Percentiles rank a stretch among this genome's conserved stretches.
These are phyloP conservation scores for Tarenaya hassleriana DNA, from an alignment of 345 rosid genomes.

Conservation along the genomic window DNA sequence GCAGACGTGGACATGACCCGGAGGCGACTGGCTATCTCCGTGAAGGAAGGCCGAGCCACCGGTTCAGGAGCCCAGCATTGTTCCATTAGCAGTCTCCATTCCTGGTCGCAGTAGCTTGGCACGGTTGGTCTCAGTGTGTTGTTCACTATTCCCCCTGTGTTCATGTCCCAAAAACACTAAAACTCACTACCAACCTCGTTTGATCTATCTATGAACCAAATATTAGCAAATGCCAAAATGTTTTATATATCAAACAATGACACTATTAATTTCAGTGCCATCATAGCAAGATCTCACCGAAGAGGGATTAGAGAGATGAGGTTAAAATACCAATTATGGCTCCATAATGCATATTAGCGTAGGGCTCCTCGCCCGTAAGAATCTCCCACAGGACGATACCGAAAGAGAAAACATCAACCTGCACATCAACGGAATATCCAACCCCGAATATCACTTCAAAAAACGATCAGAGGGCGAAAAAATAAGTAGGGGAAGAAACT, in stretches of 20 bases:
- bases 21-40: constrained; percentile 64
- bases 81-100: constrained; percentile 80
- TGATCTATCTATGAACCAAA: too few relatives aligned
- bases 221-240: too few relatives aligned
- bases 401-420: constrained; percentile 74
- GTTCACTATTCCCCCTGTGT: constrained; percentile 72
- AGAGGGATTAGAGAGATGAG: neutral
- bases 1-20: constrained; percentile 57
- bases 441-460: too few relatives aligned
- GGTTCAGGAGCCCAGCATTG: constrained; percentile 94
- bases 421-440: constrained; percentile 20
- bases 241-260: too few relatives aligned
- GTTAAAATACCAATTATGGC: constrained; percentile 48
- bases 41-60: constrained; percentile 61
- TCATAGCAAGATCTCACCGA: too few relatives aligned
- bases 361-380: constrained; percentile 67
- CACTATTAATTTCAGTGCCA: too few relatives aligned
- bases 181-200: too few relatives aligned
- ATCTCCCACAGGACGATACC: constrained; percentile 66
- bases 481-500: neutral
- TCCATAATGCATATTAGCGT: constrained; percentile 62
- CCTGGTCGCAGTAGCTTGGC: constrained; percentile 62
- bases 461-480: too few relatives aligned
- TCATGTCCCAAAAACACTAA: constrained; percentile 17
- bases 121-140: constrained; percentile 74